phyloP scores from a whole-genome alignment of 176 grass and related monocot species.

The Eleusine coracana region DNA sequence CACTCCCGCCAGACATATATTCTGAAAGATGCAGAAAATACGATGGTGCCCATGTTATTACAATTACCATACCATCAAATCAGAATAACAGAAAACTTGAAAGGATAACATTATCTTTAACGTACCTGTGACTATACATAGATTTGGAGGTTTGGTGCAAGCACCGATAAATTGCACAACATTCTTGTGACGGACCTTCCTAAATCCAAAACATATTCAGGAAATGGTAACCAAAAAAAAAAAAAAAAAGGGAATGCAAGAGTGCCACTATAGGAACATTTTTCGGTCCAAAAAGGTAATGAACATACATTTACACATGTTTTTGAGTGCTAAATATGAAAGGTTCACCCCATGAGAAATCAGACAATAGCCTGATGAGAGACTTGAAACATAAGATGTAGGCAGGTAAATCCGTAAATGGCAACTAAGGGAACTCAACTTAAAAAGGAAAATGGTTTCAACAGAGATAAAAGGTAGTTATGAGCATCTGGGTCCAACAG shows the following conservation, averaged over 20 bases:
- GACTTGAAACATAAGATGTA: neutral
- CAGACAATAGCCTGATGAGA: slow-evolving; percentile 7
- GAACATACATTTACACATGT: slow-evolving; percentile 14
- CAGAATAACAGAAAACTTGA: slow-evolving; percentile 5
- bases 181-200: slow-evolving; percentile 98
- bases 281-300: neutral
- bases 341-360: neutral
- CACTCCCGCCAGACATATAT: slow-evolving; percentile 93
- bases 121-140: slow-evolving; percentile 97
- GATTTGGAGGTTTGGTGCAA: slow-evolving; percentile 77
- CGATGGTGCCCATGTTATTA: slow-evolving; percentile 12
- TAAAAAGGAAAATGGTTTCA: slow-evolving; percentile 9
- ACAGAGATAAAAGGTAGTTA: neutral
- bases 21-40: slow-evolving; percentile 50
- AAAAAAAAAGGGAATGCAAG: neutral
- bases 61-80: neutral
- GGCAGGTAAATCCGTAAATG: neutral
- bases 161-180: slow-evolving; percentile 99
- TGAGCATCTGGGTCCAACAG: neutral
- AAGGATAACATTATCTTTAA: slow-evolving; percentile 9
- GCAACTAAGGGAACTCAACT: neutral
- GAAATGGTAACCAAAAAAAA: neutral
- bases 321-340: neutral
- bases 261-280: slow-evolving; percentile 9
- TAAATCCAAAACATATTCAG: slow-evolving; percentile 51